Evolutionary conservation across 495 filamentous ascomycete genomes (phyloP), one percentile per base, ranked within the genome.

Genomic region (Aspergillus conjunctus): DNA sequence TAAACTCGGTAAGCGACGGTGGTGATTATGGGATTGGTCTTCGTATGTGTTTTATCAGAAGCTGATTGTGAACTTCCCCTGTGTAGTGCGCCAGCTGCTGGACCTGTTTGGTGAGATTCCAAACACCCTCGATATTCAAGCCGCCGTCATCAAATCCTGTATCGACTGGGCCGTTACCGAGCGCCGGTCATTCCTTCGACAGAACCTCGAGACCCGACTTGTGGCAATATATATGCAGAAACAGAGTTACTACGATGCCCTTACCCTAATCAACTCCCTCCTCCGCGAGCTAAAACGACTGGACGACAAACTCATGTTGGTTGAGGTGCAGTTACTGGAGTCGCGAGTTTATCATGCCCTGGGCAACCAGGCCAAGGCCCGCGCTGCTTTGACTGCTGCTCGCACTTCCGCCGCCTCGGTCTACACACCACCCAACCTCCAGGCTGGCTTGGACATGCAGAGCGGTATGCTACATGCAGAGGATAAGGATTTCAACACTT

Each of bases 81-180:
- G 11, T 53, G 48, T 71, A 98, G 94, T 99, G 62, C 95, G 94
- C 66, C 92, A 97, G 75, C 88, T 99, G 44, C 87, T 99, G 73
- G 94, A 98, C 72, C 86, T 97, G 74, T 93, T 98, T 81, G 87
- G 91, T 59, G 84, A 87, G 66, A 96, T 97, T 64, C 94, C 94
- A 50, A 90, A 96, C 74, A 93, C 91, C 56, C 85, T 88, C 75
- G 93, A 97, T 64, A 91, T 90, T 74, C 94, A 98, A 78, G 88
- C 93, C 66, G 78, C 89, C 73, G 90, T 96, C 64, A 98, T 95
- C 62, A 93, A 93, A 76, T 96, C 92, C 68, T 97, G 92, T 80
- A 98, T 99, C 83, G 94, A 98, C 82, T 99, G 94, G 94, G 94
- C 94, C 44, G 88, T 93, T 58, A 88, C 91, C 41, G 92, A 97